Conservation (phyloP, 2,329 filamentous ascomycete genomes). For the Paraphoma sp. region DNA sequence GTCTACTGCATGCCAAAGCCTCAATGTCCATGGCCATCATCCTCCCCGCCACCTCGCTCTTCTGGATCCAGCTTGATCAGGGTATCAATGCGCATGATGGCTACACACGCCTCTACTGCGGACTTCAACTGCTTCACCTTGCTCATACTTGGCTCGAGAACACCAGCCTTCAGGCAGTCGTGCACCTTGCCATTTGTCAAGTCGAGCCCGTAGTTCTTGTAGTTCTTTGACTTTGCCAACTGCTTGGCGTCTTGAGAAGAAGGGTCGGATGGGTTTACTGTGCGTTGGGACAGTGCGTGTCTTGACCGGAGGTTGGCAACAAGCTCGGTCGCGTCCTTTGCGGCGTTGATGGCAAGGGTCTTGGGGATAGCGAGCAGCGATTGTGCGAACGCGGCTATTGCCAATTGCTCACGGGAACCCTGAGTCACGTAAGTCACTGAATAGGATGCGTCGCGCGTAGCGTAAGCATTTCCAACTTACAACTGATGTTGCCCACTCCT, state of each 20-base stretch:
- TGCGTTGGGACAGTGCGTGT: constrained; percentile 92
- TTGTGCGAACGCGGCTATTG: constrained; percentile 96
- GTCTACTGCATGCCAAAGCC: not conserved
- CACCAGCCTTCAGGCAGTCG: constrained; percentile 92
- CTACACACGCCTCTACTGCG: constrained; percentile 97
- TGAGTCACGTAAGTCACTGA: constrained; percentile 27
- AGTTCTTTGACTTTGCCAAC: constrained; percentile 91
- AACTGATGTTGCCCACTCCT: constrained; percentile 97
- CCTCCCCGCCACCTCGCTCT: constrained; percentile 70
- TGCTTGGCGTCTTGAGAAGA: constrained; percentile 80
- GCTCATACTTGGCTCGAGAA: constrained; percentile 96
- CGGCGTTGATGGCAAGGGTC: constrained; percentile 94
- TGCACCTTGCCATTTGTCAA: constrained; percentile 87
- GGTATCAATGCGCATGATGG: constrained; percentile 99
- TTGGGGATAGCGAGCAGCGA: constrained; percentile 94
- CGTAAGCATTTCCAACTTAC: constrained; percentile 54
- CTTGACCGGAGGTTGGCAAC: constrained; percentile 93
- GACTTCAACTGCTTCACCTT: constrained; percentile 98
- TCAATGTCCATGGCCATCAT: constrained; percentile 87
- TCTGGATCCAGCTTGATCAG: constrained; percentile 98
- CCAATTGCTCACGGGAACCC: constrained; percentile 93
- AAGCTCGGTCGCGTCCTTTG: constrained; percentile 93
- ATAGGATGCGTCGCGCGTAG: not conserved
- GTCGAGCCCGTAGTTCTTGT: constrained; percentile 98
- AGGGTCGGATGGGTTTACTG: constrained; percentile 69